Conservation (phyloP, 805 yeast genomes). For the Suhomyces sp. region DNA sequence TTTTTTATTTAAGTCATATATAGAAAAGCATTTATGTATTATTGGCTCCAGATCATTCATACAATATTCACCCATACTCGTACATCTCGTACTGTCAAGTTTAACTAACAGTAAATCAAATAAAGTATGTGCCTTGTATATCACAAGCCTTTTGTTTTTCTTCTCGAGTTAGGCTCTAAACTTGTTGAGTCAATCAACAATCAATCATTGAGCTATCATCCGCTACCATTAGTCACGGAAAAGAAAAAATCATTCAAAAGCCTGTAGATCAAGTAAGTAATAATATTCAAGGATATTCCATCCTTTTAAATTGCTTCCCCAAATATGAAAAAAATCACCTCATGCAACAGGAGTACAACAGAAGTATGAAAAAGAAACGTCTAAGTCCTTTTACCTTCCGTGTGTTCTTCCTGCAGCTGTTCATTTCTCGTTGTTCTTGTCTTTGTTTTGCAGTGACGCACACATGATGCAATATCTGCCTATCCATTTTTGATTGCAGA, state of each 20-base stretch:
- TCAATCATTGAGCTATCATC: no score
- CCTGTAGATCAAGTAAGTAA: slow-evolving; percentile 2
- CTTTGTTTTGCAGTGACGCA: slow-evolving; percentile 5
- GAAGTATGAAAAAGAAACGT: slow-evolving; percentile 1
- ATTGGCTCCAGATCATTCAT: slow-evolving; percentile 6
- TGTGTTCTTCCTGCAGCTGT: slow-evolving; percentile 4
- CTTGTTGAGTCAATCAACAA: no score
- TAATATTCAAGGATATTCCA: background rate
- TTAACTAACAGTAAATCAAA: background rate
- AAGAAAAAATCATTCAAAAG: no score
- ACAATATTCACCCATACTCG: background rate
- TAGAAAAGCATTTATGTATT: slow-evolving; percentile 11
- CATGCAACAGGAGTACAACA: slow-evolving; percentile 2
- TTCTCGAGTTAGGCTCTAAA: no score
- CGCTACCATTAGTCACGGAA: no score
- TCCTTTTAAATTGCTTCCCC: slow-evolving; percentile 8
- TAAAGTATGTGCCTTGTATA: background rate
- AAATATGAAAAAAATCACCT: slow-evolving; percentile 8
- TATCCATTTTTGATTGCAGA: background rate
- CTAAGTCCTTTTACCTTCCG: slow-evolving; percentile 2
- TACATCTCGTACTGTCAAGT: no score
- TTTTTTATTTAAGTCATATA: slow-evolving; percentile 10
- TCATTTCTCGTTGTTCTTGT: slow-evolving; percentile 3
- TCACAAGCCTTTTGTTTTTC: no score
- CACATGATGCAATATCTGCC: slow-evolving; percentile 2